Base-by-base conservation (phyloP, 192 early-diverging fungal genomes). In the Neocallimastix lanati region DNA sequence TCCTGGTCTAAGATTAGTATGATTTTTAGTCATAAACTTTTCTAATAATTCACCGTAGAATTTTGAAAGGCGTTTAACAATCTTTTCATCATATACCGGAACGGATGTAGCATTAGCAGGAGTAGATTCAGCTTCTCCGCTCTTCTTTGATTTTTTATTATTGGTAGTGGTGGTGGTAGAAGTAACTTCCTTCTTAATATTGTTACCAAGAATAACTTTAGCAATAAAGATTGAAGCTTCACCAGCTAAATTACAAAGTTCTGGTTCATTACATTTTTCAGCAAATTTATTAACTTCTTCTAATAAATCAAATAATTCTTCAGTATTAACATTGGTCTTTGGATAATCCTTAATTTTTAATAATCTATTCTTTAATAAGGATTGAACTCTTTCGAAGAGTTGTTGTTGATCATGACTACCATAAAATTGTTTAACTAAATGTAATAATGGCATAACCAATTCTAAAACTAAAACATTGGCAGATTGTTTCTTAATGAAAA, bases 211-310 rank as follows among this genome's bases (percentile, higher is more conserved):
- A n/a, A 67, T 67, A n/a, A 67, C 50, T 21, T 67, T 67, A 11
- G n/a, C 50, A n/a, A 67, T n/a, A n/a, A 67, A 67, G 25, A 67
- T 67, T 11, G 50, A 67, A n/a, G 9, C 50, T 67, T 67, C 50
- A 25, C 50, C 50, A 11, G 50, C 50, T n/a, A 67, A n/a, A 21
- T 67, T 67, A n/a, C 50, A 67, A 67, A 67, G 50, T 67, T 67
- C 50, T 11, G 50, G 50, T 67, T 67, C 50, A 67, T n/a, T 67
- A 67, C 50, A 67, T 29, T 88, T 88, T n/a, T 86, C 85, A n/a
- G 93, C 93, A 36, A 91, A 87, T 81, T 93, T 90, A 79, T 96
- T 94, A 7, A 94, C 86, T 21, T 88, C 83, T 16, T 82, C 84
- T 28, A 95, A 82, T 29, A 95, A 85, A 58, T 85, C 85, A 67